Conservation (phyloP, 2,329 filamentous ascomycete species). For the Helicocarpus griseus region DNA sequence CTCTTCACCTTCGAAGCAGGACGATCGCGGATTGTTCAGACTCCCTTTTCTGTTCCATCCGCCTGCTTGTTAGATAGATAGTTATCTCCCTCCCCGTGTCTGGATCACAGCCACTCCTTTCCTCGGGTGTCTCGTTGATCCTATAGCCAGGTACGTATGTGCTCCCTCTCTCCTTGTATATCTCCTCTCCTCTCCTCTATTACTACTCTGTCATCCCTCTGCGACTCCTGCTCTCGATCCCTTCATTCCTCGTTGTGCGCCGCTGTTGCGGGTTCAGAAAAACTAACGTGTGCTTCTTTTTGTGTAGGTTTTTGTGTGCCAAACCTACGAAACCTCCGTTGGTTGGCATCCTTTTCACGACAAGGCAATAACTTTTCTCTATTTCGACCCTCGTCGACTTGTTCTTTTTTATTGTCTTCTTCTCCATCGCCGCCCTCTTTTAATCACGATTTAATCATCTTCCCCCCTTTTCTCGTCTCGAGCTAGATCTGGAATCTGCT, state of each 20-base stretch:
- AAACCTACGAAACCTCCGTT: neutral
- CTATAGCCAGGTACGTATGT: neutral
- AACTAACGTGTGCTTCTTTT: neutral
- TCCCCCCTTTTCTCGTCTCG: constrained; percentile 3
- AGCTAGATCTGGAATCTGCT: constrained; percentile 13
- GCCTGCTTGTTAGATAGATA: constrained; percentile 6
- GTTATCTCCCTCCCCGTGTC: constrained; percentile 6
- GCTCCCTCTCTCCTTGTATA: neutral
- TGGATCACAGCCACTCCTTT: constrained; percentile 9
- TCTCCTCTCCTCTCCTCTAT: neutral
- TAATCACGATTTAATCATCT: constrained; percentile 1
- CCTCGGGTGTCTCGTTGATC: neutral
- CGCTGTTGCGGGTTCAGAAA: neutral
- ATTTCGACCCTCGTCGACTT: neutral
- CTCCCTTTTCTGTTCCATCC: constrained; percentile 13
- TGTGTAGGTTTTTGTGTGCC: neutral
- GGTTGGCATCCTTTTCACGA: neutral
- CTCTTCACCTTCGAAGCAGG: constrained; percentile 15
- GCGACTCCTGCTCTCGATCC: neutral
- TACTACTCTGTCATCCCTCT: neutral
- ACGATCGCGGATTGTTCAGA: constrained; percentile 16
- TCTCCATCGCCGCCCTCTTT: neutral
- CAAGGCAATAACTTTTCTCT: neutral
- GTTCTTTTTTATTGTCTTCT: constrained; percentile 2
- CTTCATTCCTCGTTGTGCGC: neutral